Base-by-base conservation (phyloP, 768 basidiomycete species). In the Suillus variegatus region DNA sequence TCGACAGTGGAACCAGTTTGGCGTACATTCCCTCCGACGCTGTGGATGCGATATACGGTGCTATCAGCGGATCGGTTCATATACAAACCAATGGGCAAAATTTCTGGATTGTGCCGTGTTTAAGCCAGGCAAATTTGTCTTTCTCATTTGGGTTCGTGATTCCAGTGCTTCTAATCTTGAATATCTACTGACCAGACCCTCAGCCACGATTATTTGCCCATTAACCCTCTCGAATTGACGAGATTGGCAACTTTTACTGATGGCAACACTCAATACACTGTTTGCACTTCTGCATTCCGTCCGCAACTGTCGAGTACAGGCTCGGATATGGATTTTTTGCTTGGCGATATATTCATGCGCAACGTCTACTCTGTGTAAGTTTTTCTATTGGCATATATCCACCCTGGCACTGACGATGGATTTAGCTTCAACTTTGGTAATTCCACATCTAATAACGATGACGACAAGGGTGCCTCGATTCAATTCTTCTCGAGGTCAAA, bases 211-310 rank as follows among this genome's bases (percentile, higher is more conserved):
- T 52, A 69, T 14, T 81, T 76, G 62, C 71, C 81, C 14, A 75
- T 84, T 57, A 81, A 84, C 62, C 82, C 83, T 25, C 74, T 84
- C 47, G 83, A 84, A 60, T 62, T 84, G 41, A 78, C 74, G 25
- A 73, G 72, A 7, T 74, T 79, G 28, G 65, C 67, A 8, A 66
- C 71, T 2, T 73, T 78, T 51, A 44, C 67, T 4, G 64, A 67
- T 4, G 57, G 72, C 20, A 77, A 78, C 6, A 66, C 77, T 2
- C 72, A 78, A 9, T 78, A 78, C 62, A 79, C 80, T 1, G 77
- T 80, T 51, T 84, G 83, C 68, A 63, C 77, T 22, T 74, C 76
- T 22, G 66, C 81, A 1, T 75, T 81, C 51, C 74, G 70, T 1
- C 69, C 72, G 3, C 72, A 73, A 2, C 76, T 80, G 13, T 62